A percentile compares a stretch with the other conserved stretches of the same genome.
phyloP scores from a whole-genome alignment of 2,329 filamentous ascomycete genomes.

The Xylaria sp. region DNA sequence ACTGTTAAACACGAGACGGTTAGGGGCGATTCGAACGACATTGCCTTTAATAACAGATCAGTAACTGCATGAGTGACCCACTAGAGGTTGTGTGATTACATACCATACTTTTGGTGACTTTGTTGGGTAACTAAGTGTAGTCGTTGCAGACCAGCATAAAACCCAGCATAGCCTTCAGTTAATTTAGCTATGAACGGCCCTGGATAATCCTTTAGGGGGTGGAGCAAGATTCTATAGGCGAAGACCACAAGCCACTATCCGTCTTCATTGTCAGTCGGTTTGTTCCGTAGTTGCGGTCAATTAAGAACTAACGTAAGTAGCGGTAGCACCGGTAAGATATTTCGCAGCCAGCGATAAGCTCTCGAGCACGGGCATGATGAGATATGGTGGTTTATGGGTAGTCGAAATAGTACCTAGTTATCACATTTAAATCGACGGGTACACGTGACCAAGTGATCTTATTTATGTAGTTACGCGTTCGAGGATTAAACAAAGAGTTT shows the following conservation, averaged over 20 bases:
- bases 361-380: conserved; percentile 22
- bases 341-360: conserved; percentile 16
- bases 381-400: background rate
- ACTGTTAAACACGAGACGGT: conserved; percentile 37
- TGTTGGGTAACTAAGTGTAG: conserved; percentile 33
- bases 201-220: conserved; percentile 36
- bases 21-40: conserved; percentile 34
- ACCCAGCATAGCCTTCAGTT: conserved; percentile 34
- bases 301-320: conserved; percentile 33
- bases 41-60: conserved; percentile 20
- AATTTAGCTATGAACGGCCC: conserved; percentile 36
- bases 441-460: background rate
- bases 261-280: conserved; percentile 15
- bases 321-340: conserved; percentile 23
- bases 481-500: no score
- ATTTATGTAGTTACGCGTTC: background rate
- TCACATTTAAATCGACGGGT: background rate
- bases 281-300: background rate
- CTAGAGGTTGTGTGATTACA: background rate
- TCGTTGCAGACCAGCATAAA: conserved; percentile 25
- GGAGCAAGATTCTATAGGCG: conserved; percentile 32
- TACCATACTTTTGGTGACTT: conserved; percentile 37
- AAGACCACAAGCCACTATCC: conserved; percentile 36
- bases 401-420: background rate
- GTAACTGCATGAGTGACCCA: background rate